Evolutionary conservation across 306 rosid genomes (phyloP).

Genomic region (Malus asiatica): DNA sequence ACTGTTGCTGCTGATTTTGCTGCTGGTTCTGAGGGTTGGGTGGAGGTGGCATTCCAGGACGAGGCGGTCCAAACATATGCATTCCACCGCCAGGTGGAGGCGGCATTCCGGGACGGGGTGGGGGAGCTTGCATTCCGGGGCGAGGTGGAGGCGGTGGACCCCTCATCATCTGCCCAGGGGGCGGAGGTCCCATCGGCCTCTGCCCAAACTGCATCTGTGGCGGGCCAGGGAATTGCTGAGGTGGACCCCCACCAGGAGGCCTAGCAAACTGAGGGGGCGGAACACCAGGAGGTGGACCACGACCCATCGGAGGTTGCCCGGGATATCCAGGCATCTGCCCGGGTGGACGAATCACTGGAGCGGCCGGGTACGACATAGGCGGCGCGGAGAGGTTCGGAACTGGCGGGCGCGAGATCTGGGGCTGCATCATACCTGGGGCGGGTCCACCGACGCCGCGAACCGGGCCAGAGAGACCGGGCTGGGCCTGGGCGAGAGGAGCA

Average conservation of each 20-base stretch:
- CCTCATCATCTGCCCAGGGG: constrained; percentile 92
- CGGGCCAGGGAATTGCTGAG: constrained; percentile 43
- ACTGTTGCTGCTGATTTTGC: constrained; percentile 6
- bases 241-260: constrained; percentile 57
- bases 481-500: constrained; percentile 75
- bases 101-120: constrained; percentile 84
- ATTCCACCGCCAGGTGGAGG: constrained; percentile 81
- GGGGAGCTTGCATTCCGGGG: constrained; percentile 87
- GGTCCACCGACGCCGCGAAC: constrained; percentile 97
- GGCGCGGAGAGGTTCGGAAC: constrained; percentile 62
- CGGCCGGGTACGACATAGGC: constrained; percentile 56
- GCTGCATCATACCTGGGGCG: constrained; percentile 98
- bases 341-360: constrained; percentile 74
- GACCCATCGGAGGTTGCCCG: constrained; percentile 51
- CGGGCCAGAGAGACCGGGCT: constrained; percentile 88
- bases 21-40: constrained; percentile 15
- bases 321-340: constrained; percentile 62
- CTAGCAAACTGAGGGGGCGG: constrained; percentile 67
- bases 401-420: constrained; percentile 77
- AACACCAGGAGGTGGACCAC: constrained; percentile 60
- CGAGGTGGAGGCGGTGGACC: constrained; percentile 88
- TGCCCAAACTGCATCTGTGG: constrained; percentile 78
- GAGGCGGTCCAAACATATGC: constrained; percentile 78
- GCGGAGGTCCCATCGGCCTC: constrained; percentile 98
- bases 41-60: constrained; percentile 24